Evolutionary conservation across 805 yeast genomes (phyloP).

Genomic region (Saturnispora galanensis): DNA sequence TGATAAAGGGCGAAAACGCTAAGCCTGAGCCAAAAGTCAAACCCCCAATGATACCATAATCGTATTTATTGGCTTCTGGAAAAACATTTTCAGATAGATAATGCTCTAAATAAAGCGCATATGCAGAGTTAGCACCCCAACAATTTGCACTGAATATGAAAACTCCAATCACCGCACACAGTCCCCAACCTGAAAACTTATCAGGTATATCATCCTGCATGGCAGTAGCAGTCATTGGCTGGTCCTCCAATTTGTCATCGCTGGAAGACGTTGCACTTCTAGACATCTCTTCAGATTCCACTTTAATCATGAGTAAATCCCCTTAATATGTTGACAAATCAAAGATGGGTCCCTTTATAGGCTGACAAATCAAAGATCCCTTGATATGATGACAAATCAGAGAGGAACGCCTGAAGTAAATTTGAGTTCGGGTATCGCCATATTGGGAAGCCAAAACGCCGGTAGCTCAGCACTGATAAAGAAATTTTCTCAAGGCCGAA

Average conservation of each 20-base stretch:
- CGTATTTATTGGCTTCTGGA: slow-evolving; percentile 44
- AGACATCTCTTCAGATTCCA: no score
- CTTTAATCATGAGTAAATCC: no score
- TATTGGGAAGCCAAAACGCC: no score
- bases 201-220: slow-evolving; percentile 34
- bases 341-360: no score
- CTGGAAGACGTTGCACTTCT: no score
- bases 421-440: no score
- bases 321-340: no score
- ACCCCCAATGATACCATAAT: slow-evolving; percentile 63
- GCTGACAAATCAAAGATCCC: no score
- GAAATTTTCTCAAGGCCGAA: no score
- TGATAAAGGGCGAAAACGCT: slow-evolving; percentile 39
- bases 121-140: slow-evolving; percentile 69
- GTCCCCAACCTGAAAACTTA: slow-evolving; percentile 64
- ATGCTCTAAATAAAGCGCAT: slow-evolving; percentile 51
- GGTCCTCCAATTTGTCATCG: not conserved
- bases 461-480: no score
- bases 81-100: slow-evolving; percentile 43
- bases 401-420: no score
- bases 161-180: slow-evolving; percentile 35
- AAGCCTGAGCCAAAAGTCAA: slow-evolving; percentile 49
- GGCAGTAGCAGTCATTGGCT: not conserved
- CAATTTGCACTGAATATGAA: slow-evolving; percentile 44
- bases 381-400: no score